A percentile compares a stretch with the other conserved stretches of the same genome.
phyloP scores from a whole-genome alignment of 1,284 basidiomycete species.

The Naganishia sp. region DNA sequence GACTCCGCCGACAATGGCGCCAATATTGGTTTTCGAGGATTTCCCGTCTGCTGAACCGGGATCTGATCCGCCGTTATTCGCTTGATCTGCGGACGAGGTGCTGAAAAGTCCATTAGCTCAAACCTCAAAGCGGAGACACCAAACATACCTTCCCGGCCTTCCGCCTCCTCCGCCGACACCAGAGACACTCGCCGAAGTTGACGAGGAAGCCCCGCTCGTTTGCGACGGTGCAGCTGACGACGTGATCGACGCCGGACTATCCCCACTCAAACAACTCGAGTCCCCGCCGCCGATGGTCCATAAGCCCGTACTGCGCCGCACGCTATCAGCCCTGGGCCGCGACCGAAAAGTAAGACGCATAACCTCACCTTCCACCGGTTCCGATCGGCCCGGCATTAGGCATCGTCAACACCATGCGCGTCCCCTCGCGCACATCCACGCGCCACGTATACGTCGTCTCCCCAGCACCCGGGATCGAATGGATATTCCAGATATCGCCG shows the following conservation, averaged over 20 bases:
- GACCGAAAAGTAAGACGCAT: neutral
- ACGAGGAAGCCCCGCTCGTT: slow-evolving; percentile 3
- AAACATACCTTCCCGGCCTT: slow-evolving; percentile 12
- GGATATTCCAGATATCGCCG: slow-evolving; percentile 30
- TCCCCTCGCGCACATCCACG: slow-evolving; percentile 28
- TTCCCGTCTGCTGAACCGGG: slow-evolving; percentile 3
- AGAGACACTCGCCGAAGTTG: slow-evolving; percentile 16
- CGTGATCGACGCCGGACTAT: slow-evolving; percentile 26
- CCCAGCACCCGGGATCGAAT: slow-evolving; percentile 2
- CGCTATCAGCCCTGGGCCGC: neutral
- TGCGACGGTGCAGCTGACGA: slow-evolving; percentile 12
- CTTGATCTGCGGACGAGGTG: slow-evolving; percentile 9
- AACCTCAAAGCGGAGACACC: neutral
- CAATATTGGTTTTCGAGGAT: slow-evolving; percentile 19
- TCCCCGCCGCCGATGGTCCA: slow-evolving; percentile 24
- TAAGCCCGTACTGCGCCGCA: slow-evolving; percentile 11
- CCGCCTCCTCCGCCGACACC: slow-evolving; percentile 29
- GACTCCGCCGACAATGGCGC: slow-evolving; percentile 33
- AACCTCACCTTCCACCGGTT: slow-evolving; percentile 31
- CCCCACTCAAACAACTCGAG: slow-evolving; percentile 18
- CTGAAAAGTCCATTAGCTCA: neutral
- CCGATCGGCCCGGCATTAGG: slow-evolving; percentile 28
- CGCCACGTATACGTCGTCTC: slow-evolving; percentile 12
- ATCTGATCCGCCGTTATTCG: slow-evolving; percentile 3
- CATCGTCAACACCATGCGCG: slow-evolving; percentile 30